Percentiles rank a stretch among this genome's conserved stretches.
Evolutionary conservation across 1,284 basidiomycete species (phyloP).

Genomic region (Flammula alnicola): DNA sequence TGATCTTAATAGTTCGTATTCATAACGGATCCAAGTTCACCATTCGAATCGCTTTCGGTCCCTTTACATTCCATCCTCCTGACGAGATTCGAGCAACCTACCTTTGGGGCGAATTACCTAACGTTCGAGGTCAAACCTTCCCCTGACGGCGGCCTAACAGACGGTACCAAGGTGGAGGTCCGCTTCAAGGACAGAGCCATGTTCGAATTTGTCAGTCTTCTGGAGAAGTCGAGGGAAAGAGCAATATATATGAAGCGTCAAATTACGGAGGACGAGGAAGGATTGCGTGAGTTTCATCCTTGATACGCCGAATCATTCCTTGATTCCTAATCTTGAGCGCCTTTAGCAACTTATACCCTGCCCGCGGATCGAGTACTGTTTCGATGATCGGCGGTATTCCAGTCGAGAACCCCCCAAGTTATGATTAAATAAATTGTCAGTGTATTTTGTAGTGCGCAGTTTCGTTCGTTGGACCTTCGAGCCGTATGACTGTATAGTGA

Average conservation of each 20-base stretch:
- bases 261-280: slow-evolving; percentile 57
- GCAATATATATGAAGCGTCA: slow-evolving; percentile 78
- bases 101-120: slow-evolving; percentile 71
- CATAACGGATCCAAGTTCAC: slow-evolving; percentile 41
- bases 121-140: slow-evolving; percentile 68
- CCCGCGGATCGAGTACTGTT: slow-evolving; percentile 49
- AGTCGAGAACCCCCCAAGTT: slow-evolving; percentile 66
- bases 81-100: slow-evolving; percentile 76
- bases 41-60: slow-evolving; percentile 54
- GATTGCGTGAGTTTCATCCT: slow-evolving; percentile 62
- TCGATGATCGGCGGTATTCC: slow-evolving; percentile 44
- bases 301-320: slow-evolving; percentile 4
- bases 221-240: slow-evolving; percentile 76
- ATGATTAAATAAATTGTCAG: slow-evolving; percentile 40
- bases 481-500: slow-evolving; percentile 7
- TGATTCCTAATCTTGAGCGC: slow-evolving; percentile 3
- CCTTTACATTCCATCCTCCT: slow-evolving; percentile 68
- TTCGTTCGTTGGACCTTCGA: slow-evolving; percentile 1
- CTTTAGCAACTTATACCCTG: slow-evolving; percentile 58
- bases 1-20: slow-evolving; percentile 64
- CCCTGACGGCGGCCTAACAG: slow-evolving; percentile 62
- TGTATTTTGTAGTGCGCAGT: slow-evolving; percentile 4
- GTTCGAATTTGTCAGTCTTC: slow-evolving; percentile 70
- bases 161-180: slow-evolving; percentile 67
- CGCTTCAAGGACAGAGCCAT: slow-evolving; percentile 69